Evolutionary conservation across 352 stramenopile species (phyloP).

Genomic region (Phytopythium helicoides): DNA sequence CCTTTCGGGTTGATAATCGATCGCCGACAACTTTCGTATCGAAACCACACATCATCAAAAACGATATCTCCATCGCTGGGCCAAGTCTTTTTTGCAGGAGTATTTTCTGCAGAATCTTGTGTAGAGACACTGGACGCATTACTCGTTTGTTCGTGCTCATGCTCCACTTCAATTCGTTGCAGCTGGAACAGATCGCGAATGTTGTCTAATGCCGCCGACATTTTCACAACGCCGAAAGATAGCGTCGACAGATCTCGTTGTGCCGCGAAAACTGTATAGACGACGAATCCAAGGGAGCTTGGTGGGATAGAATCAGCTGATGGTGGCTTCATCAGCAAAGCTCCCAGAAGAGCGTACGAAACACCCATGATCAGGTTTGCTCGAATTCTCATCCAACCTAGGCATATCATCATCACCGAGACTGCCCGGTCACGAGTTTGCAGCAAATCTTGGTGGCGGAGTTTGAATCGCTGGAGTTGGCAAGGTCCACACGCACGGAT

Average conservation of each 20-base stretch:
- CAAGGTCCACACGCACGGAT: constrained; percentile 34
- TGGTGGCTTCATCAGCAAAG: constrained; percentile 24
- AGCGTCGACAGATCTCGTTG: constrained; percentile 34
- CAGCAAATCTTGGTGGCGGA: constrained; percentile 28
- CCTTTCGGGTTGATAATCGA: constrained; percentile 47
- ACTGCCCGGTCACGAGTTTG: constrained; percentile 27
- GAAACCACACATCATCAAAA: constrained; percentile 81
- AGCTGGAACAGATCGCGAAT: constrained; percentile 43
- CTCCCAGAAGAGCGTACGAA: constrained; percentile 28
- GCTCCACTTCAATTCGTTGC: constrained; percentile 54
- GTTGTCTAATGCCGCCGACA: constrained; percentile 32
- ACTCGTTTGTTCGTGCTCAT: constrained; percentile 9
- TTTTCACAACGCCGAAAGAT: constrained; percentile 28
- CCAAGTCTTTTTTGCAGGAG: constrained; percentile 32
- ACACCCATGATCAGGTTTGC: constrained; percentile 28
- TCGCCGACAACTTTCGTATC: constrained; percentile 49
- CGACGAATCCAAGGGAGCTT: constrained; percentile 26
- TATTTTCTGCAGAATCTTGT: background rate
- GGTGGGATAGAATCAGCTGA: constrained; percentile 6
- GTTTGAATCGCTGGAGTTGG: constrained; percentile 25
- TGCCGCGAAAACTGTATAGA: constrained; percentile 33
- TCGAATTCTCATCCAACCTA: constrained; percentile 31
- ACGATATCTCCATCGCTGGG: constrained; percentile 59
- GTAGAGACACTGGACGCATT: background rate
- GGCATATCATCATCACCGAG: constrained; percentile 27